Evolutionary conservation across 192 early-diverging fungal species (phyloP), one percentile per base, ranked within the genome.

Genomic region (Kickxella alabastrina): DNA sequence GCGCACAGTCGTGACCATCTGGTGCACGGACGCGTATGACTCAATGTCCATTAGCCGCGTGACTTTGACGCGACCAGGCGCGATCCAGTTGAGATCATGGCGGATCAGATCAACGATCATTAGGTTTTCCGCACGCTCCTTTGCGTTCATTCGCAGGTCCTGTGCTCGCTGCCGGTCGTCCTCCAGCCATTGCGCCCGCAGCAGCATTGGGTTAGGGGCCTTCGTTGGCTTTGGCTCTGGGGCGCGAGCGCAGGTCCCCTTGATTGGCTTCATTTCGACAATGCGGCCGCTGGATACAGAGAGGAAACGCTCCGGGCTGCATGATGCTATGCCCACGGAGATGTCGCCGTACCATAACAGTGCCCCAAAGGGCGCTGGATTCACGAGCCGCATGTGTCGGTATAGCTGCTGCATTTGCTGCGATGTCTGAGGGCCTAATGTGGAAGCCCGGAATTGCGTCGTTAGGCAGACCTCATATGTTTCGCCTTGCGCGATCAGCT

Each of bases 71-170:
- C 68, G 79, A 10, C 62, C 67, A 15, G 64, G 50, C 13, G 87
- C 86, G 9, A 95, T 84, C 55, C 80, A 79, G 26, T 85, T 84
- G 25, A 98, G 70, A 29, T 98, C 96, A 59, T 98, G 92, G 15
- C 96, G 87, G 38, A 98, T 90, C 54, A 96, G 72, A 68, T 96
- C 93, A 0, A 98, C 93, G 56, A 95, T 97, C 96, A 98, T 98
- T 39, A 98, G 67, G 67, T 98, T 98, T 59, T 98, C 96, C 0
- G 92, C 89, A 1, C 90, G 82, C 62, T 97, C 92, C 71, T 98
- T 98, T 49, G 88, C 82, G 66, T 87, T 83, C 13, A 54, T 54
- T 27, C 68, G 79, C 32, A 98, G 57, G 0, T 28, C 58, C 10
- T 65, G 43, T 3, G 59, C 56, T 1, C 62, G 39, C 9, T 21